Percentiles rank a stretch among this genome's conserved stretches.
phyloP scores from a whole-genome alignment of 257 asterid genomes.

The Scutellaria galericulata region DNA sequence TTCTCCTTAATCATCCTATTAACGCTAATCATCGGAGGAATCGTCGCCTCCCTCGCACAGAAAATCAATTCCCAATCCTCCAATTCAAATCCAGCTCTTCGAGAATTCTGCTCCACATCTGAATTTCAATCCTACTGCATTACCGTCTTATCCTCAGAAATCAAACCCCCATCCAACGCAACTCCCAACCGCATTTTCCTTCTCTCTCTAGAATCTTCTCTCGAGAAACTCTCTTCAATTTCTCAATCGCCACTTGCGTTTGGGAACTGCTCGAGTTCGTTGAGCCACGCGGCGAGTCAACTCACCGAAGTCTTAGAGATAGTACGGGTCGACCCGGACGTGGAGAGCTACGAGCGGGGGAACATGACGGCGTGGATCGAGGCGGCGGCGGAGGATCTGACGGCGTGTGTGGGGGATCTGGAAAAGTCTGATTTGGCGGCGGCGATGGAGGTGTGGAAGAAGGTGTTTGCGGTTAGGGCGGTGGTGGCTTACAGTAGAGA shows the following conservation, averaged over 20 bases:
- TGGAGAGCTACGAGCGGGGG: constrained; percentile 35
- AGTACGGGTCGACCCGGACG: constrained; percentile 36
- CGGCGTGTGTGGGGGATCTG: constrained; percentile 25
- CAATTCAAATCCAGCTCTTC: constrained; percentile 28
- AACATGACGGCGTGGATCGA: constrained; percentile 31
- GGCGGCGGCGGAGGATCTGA: constrained; percentile 37
- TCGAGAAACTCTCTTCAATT: background rate
- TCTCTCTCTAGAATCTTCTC: constrained; percentile 31
- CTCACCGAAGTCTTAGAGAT: constrained; percentile 22
- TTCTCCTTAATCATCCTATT: constrained; percentile 44
- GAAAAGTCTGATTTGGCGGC: constrained; percentile 21
- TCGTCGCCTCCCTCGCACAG: constrained; percentile 27
- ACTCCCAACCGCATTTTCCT: constrained; percentile 29
- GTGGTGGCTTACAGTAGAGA: constrained; percentile 29
- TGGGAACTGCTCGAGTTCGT: constrained; percentile 31
- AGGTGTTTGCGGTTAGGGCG: constrained; percentile 28
- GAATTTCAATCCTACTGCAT: constrained; percentile 20
- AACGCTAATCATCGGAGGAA: constrained; percentile 42
- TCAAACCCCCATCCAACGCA: constrained; percentile 16
- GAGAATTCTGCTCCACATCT: constrained; percentile 29
- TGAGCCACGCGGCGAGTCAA: constrained; percentile 37
- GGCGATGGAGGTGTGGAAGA: background rate
- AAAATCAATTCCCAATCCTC: constrained; percentile 20
- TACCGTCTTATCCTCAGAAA: constrained; percentile 24
- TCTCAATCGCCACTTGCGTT: background rate